These are phyloP conservation scores for Zygosaccharomyces rouxii DNA, from an alignment of 805 yeast species.

Conservation along the genomic window DNA sequence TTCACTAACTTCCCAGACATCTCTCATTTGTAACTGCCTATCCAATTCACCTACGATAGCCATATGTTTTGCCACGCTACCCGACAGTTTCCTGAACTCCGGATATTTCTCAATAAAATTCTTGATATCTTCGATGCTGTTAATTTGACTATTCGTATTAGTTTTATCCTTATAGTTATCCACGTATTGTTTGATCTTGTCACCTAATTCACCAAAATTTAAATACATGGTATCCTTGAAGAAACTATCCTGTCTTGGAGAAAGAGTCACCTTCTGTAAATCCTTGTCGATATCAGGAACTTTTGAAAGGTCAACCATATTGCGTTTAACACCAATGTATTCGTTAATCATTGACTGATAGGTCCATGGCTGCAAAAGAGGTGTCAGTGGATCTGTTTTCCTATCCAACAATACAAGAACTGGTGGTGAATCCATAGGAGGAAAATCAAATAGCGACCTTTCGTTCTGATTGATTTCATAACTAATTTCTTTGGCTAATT, in stretches of 20 bases:
- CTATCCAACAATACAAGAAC: conserved; percentile 74
- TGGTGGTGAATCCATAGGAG: conserved; percentile 63
- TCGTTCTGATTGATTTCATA: conserved; percentile 52
- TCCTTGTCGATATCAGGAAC: conserved; percentile 56
- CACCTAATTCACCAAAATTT: conserved; percentile 94
- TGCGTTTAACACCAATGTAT: conserved; percentile 73
- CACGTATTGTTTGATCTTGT: conserved; percentile 78
- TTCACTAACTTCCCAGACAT: conserved; percentile 84
- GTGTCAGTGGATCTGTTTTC: conserved; percentile 87
- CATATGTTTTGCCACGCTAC: conserved; percentile 89
- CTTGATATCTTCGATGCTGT: conserved; percentile 84
- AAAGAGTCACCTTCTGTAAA: conserved; percentile 58
- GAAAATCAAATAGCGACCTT: conserved; percentile 64
- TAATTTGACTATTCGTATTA: conserved; percentile 60
- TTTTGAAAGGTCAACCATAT: conserved; percentile 63
- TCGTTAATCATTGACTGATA: conserved; percentile 98
- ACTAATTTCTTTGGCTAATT: conserved; percentile 63
- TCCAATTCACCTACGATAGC: conserved; percentile 84
- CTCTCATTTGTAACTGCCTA: conserved; percentile 54
- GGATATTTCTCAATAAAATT: conserved; percentile 89
- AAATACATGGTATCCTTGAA: conserved; percentile 76
- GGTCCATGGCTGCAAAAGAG: conserved; percentile 93
- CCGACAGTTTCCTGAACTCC: conserved; percentile 81
- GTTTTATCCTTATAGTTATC: conserved; percentile 77
- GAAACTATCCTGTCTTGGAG: conserved; percentile 68